Conservation (phyloP, 1,284 basidiomycete genomes). For the Tylopilus sp. region DNA sequence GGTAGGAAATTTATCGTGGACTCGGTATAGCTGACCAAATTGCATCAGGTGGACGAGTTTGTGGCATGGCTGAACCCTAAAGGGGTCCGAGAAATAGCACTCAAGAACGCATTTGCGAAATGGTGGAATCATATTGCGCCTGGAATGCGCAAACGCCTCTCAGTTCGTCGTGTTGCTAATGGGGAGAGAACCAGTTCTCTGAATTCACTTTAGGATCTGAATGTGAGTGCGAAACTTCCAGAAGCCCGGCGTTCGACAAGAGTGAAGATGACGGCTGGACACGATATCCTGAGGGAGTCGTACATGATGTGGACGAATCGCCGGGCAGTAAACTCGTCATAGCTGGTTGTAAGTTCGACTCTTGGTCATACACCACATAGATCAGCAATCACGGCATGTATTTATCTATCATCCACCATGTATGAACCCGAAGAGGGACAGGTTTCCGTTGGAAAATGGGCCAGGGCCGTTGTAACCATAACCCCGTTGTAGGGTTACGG, state of each 20-base stretch:
- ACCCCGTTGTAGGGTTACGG: not conserved
- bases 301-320: conserved; percentile 84
- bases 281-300: conserved; percentile 66
- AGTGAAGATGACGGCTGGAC: conserved; percentile 50
- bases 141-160: conserved; percentile 70
- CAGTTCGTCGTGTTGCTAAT: conserved; percentile 45
- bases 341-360: conserved; percentile 4
- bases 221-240: conserved; percentile 58
- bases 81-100: conserved; percentile 80
- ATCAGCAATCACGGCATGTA: conserved; percentile 23
- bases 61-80: conserved; percentile 88
- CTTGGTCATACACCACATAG: conserved; percentile 15
- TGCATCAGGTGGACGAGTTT: conserved; percentile 69
- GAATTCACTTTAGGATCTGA: conserved; percentile 52
- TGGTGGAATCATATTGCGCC: conserved; percentile 84
- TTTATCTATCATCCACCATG: conserved; percentile 10
- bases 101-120: conserved; percentile 74
- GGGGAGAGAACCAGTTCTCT: conserved; percentile 7
- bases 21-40: conserved; percentile 14
- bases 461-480: not conserved
- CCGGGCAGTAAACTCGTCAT: conserved; percentile 46
- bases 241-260: conserved; percentile 75
- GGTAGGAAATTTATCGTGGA: conserved; percentile 42
- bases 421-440: conserved; percentile 1
- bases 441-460: not conserved